phyloP scores from a whole-genome alignment of 208 protist species.

The Acanthamoeba castellanii region DNA sequence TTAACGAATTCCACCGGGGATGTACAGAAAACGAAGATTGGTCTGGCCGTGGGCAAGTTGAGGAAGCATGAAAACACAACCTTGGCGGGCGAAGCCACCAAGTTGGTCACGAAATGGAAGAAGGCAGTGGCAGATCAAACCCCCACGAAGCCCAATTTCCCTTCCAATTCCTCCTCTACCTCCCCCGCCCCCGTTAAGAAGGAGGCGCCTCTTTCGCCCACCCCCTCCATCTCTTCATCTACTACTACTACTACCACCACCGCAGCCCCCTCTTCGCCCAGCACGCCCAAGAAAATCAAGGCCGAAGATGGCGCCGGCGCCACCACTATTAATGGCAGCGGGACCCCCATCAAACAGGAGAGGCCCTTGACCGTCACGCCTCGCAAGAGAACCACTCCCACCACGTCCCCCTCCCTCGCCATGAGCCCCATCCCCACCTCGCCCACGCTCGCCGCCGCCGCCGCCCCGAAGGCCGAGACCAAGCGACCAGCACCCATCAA shows the following conservation, averaged over 20 bases:
- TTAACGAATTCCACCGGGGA: not conserved
- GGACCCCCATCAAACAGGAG: no score
- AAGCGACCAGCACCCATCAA: not conserved
- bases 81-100: not conserved
- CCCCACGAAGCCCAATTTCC: not conserved
- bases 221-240: not conserved
- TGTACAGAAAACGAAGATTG: conserved; percentile 41
- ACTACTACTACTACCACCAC: not conserved
- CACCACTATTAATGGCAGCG: no score
- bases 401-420: no score
- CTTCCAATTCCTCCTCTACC: not conserved
- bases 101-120: conserved; percentile 31
- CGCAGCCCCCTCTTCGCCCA: not conserved
- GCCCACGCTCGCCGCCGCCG: no score
- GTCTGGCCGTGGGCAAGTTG: conserved; percentile 59
- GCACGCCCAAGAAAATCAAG: no score
- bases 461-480: not conserved
- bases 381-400: no score
- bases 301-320: no score
- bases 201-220: not conserved
- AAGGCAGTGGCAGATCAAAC: not conserved
- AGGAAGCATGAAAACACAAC: conserved; percentile 40
- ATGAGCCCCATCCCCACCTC: not conserved
- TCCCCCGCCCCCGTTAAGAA: not conserved
- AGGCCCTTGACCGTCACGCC: no score